Base-by-base conservation (phyloP, 495 filamentous ascomycete genomes). In the Aspergillus ostianus region DNA sequence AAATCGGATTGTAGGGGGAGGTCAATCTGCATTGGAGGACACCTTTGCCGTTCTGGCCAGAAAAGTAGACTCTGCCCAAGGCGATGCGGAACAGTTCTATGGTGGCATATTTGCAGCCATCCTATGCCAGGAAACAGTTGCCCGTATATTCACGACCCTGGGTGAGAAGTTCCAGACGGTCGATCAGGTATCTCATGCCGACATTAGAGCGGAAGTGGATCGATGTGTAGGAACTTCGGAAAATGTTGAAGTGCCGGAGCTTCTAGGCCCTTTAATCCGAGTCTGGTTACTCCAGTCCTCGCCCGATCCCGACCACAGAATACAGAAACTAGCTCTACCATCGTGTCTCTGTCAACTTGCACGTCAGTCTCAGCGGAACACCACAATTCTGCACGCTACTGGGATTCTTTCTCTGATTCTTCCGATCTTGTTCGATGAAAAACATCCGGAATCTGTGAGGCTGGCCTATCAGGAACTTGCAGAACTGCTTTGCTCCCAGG, bases 41-140 rank as follows among this genome's bases (percentile, higher is more conserved):
- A 80, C 80, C 12, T 80, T 93, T 58, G 77, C 58, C 78, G 78
- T 70, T 78, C 82, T 76, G 80, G 87, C 59, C 70, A 85, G 62
- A 77, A 87, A 62, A 82, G 82, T 59, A 61, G 68, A 68, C 55
- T 56, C 59, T 50, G 77, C 72, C 17, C 80, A 85, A 44, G 77
- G 80, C n/a, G 85, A 86, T 55, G 82, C 84, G 59, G 86, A 90
- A 51, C 88, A 91, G 68, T 75, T 96, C 2, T 95, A 95, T 74
- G 91, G 92, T 17, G 84, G 86, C 62, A 82, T 97, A n/a, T 77
- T 97, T 53, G 85, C 90, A 6, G 92, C 93, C 67, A 86, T 88
- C 8, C 73, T 96, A 45, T 90, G 91, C 55, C 90, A 96, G 68
- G 85, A 89, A 67, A 79, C 83, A 6, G 73, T 89, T 44, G 79